Evolutionary conservation across 2,329 filamentous ascomycete genomes (phyloP).

Genomic region (Trichoderma cornu-damae): DNA sequence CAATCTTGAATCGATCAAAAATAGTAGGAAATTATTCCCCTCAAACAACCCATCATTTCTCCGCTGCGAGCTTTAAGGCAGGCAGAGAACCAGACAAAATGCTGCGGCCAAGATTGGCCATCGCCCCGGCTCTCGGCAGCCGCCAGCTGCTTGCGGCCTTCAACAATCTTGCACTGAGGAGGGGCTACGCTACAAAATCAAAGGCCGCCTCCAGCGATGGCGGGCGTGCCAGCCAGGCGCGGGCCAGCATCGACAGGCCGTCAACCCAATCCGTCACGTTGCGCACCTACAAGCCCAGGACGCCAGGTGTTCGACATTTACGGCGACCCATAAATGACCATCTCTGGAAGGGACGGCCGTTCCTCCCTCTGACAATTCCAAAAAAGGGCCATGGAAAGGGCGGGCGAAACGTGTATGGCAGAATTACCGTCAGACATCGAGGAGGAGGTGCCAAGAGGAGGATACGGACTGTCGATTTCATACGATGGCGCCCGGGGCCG

Average conservation of each 20-base stretch:
- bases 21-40: background rate
- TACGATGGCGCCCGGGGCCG: slow-evolving; percentile 69
- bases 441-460: slow-evolving; percentile 89
- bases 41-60: background rate
- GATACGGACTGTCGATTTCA: slow-evolving; percentile 88
- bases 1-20: background rate
- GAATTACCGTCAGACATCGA: slow-evolving; percentile 82
- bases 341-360: slow-evolving; percentile 87
- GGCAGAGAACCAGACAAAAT: slow-evolving; percentile 24
- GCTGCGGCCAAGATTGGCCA: slow-evolving; percentile 30
- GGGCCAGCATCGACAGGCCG: slow-evolving; percentile 23
- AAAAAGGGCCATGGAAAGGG: slow-evolving; percentile 93
- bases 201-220: slow-evolving; percentile 21
- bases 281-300: slow-evolving; percentile 88
- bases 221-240: slow-evolving; percentile 22
- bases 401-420: slow-evolving; percentile 81
- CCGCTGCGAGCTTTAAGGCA: background rate
- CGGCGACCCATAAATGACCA: slow-evolving; percentile 93
- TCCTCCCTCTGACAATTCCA: slow-evolving; percentile 75
- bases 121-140: slow-evolving; percentile 29
- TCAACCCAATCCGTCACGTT: slow-evolving; percentile 45
- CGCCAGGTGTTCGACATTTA: slow-evolving; percentile 86
- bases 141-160: slow-evolving; percentile 28
- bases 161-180: slow-evolving; percentile 26
- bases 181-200: slow-evolving; percentile 31